Base-by-base conservation (phyloP, 345 rosid species). In the Punica granatum region DNA sequence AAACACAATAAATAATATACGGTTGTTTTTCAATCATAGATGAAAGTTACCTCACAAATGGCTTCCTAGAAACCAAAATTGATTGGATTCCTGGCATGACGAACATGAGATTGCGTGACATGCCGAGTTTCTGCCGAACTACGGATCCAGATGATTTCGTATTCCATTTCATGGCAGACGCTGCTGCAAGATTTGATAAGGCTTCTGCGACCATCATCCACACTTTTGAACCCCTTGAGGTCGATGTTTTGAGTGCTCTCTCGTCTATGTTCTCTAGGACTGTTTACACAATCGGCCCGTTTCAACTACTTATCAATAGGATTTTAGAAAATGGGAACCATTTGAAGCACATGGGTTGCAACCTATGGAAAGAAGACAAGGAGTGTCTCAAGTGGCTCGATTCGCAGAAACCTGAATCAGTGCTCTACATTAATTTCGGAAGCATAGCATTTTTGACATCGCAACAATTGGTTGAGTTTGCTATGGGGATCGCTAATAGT, bases 401-500 rank as follows among this genome's bases (percentile, higher is more conserved):
- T 4, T 41, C 66, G 30, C 26, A 61, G 58, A 26, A 32, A 18
- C 58, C 72, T n/a, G 10, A 21, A 3, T 69, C 28, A 30, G 66
- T 60, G 54, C 4, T 60, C 14, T 60, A 60, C 0, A 53, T 69
- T 18, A 60, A 23, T 21, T 60, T 60, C 18, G 66, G 72, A 9
- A 60, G 66, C 15, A 11, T 32, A 30, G 43, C 59, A 7, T n/a
- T 12, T 7, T 6, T 60, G 31, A 23, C 59, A 26, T 25, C 14
- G 7, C 28, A 67, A 14, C 87, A 86, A 33, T 25, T 84, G n/a
- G 64, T 21, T 8, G 88, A 87, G 72, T 78, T 85, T 15, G 81
- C 89, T 7, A 81, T 85, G 87, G 92, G 88, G 19, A 73, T 87
- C 23, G 83, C 85, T 0, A 81, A 3, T 11, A 37, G 41, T 37